Evolutionary conservation across 345 rosid species (phyloP).

Genomic region (Citrus sp.): DNA sequence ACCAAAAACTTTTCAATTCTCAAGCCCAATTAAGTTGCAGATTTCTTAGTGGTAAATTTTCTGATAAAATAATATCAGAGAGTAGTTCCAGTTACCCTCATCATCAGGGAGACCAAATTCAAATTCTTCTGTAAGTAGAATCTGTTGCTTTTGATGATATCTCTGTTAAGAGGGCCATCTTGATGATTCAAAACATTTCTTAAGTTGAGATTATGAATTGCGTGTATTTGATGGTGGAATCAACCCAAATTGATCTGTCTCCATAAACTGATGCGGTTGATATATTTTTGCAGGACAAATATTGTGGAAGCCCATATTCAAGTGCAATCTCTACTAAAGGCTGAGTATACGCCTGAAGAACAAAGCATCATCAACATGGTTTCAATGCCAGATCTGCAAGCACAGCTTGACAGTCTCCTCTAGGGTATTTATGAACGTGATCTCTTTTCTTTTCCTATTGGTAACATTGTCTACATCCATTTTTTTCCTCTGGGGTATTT

Average conservation of each 20-base stretch:
- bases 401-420: constrained; percentile 68
- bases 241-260: neutral
- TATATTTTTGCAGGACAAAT: constrained; percentile 65
- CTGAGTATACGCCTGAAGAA: constrained; percentile 76
- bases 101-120: neutral
- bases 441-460: neutral
- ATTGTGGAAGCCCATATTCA: constrained; percentile 93
- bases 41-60: neutral
- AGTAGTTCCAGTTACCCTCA: neutral
- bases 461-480: too few species aligned
- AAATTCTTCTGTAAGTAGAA: neutral
- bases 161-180: neutral
- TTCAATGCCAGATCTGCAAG: constrained; percentile 57
- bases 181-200: neutral
- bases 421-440: constrained; percentile 23
- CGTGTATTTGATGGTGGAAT: neutral
- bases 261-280: neutral
- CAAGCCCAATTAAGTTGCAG: neutral
- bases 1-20: neutral
- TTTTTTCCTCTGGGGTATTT: too few species aligned
- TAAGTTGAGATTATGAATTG: neutral
- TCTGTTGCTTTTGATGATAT: neutral
- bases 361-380: constrained; percentile 64
- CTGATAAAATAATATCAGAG: neutral
- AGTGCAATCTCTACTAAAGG: constrained; percentile 61